A percentile compares a stretch with the other conserved stretches of the same genome.
phyloP scores from a whole-genome alignment of 169 alveolate genomes.

The Cryptosporidium baileyi region DNA sequence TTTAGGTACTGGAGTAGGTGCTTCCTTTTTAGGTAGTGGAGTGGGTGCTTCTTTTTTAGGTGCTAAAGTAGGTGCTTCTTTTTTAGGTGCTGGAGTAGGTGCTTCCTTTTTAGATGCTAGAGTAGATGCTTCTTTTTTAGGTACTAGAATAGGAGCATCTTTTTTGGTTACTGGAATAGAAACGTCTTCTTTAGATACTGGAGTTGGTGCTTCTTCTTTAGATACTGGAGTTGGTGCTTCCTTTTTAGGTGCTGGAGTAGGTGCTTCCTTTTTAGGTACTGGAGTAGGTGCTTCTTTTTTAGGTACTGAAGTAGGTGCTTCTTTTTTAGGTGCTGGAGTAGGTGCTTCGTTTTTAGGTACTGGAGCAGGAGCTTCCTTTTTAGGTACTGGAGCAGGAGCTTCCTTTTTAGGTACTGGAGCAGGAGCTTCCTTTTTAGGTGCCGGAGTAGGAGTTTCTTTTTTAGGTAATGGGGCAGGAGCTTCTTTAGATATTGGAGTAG shows the following conservation, averaged over 20 bases:
- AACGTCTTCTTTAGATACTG: not conserved
- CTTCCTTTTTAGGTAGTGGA: not conserved
- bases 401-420: slow-evolving; percentile 2
- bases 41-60: not conserved
- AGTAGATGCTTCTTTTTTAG: slow-evolving; percentile 8
- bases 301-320: not conserved
- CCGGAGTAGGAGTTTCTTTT: not conserved
- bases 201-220: not conserved
- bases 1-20: not conserved
- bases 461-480: not conserved
- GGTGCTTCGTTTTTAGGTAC: not conserved
- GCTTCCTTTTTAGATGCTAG: not conserved
- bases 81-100: not conserved
- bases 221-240: not conserved
- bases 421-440: not conserved
- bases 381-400: not conserved
- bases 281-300: slow-evolving; percentile 9
- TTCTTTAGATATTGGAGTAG: not conserved
- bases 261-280: not conserved
- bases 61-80: not conserved
- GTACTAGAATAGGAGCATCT: not conserved
- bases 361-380: not conserved
- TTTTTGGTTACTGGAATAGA: not conserved
- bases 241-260: not conserved
- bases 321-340: not conserved